Conservation (phyloP, 768 basidiomycete species). For the Dioszegia hungarica region DNA sequence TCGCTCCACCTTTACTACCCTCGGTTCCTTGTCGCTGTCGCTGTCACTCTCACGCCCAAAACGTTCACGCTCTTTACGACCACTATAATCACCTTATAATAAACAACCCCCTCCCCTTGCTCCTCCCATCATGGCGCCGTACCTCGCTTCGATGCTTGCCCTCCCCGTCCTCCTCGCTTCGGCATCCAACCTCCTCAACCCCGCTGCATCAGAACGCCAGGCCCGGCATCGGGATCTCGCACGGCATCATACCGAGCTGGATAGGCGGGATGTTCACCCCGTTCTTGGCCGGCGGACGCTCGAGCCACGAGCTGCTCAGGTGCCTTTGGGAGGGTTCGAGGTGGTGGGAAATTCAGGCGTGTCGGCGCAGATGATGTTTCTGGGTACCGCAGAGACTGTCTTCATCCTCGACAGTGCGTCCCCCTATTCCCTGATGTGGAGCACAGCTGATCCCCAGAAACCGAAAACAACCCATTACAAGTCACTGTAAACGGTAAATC, state of each 20-base stretch:
- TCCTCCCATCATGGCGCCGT: neutral
- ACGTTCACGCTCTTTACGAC: constrained; percentile 3
- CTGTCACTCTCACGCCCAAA: neutral
- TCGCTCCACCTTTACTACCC: neutral
- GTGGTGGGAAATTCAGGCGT: constrained; percentile 46
- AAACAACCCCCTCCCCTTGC: neutral
- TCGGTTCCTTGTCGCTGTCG: neutral
- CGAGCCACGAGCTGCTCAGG: constrained; percentile 3
- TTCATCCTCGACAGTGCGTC: constrained; percentile 68
- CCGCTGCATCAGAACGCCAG: neutral
- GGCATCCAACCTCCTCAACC: neutral
- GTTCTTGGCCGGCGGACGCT: neutral
- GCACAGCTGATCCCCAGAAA: constrained; percentile 46
- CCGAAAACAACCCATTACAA: constrained; percentile 45
- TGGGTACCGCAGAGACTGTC: constrained; percentile 57
- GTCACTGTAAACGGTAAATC: constrained; percentile 51
- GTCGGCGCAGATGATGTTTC: constrained; percentile 48
- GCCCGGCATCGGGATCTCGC: constrained; percentile 5
- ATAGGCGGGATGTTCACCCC: neutral
- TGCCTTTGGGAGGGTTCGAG: constrained; percentile 29
- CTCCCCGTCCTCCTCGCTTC: constrained; percentile 4
- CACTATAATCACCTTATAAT: neutral
- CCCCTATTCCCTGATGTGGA: neutral
- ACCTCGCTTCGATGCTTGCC: constrained; percentile 1
- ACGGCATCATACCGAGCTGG: neutral